Evolutionary conservation across 1,139 yeast species (phyloP).

Genomic region (Sugiyamaella novakii): DNA sequence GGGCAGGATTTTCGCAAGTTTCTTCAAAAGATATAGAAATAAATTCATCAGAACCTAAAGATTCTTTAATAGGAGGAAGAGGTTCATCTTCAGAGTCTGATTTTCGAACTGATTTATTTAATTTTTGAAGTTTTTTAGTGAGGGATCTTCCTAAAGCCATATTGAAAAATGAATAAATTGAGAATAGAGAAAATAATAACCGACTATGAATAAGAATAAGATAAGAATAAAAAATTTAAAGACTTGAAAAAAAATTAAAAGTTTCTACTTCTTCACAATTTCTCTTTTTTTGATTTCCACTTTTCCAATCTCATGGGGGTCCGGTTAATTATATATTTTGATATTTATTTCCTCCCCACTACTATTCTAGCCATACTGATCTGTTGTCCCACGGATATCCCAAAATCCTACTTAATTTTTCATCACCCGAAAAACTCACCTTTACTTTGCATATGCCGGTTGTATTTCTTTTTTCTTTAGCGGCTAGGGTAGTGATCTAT

Average conservation of each 20-base stretch:
- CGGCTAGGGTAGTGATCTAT: neutral
- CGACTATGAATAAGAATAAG: neutral
- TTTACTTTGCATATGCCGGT: too few relatives aligned
- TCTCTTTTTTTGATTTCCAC: too few relatives aligned
- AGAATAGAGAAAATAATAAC: neutral
- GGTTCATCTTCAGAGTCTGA: conserved; percentile 15
- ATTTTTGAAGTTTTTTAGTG: conserved; percentile 33
- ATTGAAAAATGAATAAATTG: neutral
- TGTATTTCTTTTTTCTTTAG: too few relatives aligned
- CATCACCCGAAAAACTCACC: neutral
- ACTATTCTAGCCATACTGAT: neutral
- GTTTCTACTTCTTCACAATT: neutral
- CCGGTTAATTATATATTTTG: conserved; percentile 8
- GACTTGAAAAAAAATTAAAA: neutral
- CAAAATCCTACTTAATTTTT: neutral
- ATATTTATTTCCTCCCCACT: neutral
- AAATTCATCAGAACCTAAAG: conserved; percentile 30
- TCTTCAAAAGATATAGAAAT: conserved; percentile 35
- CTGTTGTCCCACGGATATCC: neutral
- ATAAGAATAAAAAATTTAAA: neutral
- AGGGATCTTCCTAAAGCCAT: conserved; percentile 35
- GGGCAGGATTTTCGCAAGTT: conserved; percentile 21
- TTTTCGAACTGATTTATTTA: conserved; percentile 25
- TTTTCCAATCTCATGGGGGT: too few relatives aligned
- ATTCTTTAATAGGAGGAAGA: conserved; percentile 14